A percentile compares a stretch with the other conserved stretches of the same genome.
Evolutionary conservation across 352 stramenopile species (phyloP).

Genomic region (Pythium grandisporangium): DNA sequence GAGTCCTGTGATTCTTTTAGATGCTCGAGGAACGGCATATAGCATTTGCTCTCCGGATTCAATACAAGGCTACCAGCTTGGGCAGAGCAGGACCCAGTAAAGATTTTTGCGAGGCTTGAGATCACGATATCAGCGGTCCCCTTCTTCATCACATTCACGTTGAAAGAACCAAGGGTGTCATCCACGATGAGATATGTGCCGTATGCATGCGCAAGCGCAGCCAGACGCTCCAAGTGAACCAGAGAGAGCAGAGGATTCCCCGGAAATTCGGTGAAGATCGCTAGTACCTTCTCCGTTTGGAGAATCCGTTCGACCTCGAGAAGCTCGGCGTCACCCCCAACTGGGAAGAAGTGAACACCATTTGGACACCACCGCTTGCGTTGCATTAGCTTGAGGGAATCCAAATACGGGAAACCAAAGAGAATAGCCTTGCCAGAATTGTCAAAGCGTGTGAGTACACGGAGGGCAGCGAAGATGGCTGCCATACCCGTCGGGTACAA

Average conservation of each 20-base stretch:
- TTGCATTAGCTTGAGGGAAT: conserved; percentile 90
- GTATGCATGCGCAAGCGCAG: conserved; percentile 75
- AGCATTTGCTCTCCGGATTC: conserved; percentile 51
- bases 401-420: conserved; percentile 91
- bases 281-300: conserved; percentile 62
- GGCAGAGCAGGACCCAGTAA: conserved; percentile 85
- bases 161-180: conserved; percentile 88
- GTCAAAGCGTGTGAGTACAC: conserved; percentile 44
- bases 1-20: conserved; percentile 29
- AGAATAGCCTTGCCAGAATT: conserved; percentile 65
- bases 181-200: conserved; percentile 85
- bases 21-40: conserved; percentile 30
- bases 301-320: conserved; percentile 58
- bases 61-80: conserved; percentile 88
- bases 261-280: conserved; percentile 91
- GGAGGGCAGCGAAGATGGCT: conserved; percentile 78
- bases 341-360: conserved; percentile 88
- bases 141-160: conserved; percentile 84
- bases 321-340: conserved; percentile 52
- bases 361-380: conserved; percentile 76
- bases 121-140: conserved; percentile 79
- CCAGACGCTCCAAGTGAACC: conserved; percentile 75
- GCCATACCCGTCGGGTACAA: conserved; percentile 87
- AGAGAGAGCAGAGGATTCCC: conserved; percentile 88
- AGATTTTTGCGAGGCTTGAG: conserved; percentile 93